Conservation (phyloP, 2,329 filamentous ascomycete species). For the Arthrobotrys conoides region DNA sequence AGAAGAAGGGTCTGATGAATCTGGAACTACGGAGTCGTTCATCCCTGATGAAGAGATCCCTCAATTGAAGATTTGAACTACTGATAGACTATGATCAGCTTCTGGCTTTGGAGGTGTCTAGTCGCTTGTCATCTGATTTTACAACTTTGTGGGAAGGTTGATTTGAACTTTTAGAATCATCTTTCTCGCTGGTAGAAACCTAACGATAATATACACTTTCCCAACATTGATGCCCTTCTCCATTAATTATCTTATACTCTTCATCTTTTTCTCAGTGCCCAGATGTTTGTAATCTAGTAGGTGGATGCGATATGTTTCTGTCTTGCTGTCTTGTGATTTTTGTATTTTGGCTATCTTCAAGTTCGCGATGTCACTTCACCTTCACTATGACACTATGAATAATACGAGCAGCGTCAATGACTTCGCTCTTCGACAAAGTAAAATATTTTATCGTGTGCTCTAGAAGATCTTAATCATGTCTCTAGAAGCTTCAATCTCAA, state of each 20-base stretch:
- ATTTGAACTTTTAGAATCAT: background rate
- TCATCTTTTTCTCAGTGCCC: background rate
- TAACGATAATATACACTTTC: background rate
- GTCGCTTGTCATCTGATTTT: background rate
- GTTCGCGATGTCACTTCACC: constrained; percentile 1
- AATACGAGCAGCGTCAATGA: background rate
- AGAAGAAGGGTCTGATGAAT: background rate
- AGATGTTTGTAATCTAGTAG: too few relatives aligned
- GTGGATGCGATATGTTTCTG: too few relatives aligned
- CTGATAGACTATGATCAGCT: background rate
- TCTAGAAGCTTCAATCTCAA: background rate
- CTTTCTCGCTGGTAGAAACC: background rate
- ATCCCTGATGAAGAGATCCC: constrained; percentile 7
- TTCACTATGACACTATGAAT: background rate
- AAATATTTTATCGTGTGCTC: background rate
- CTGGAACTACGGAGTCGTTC: background rate
- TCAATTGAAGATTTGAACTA: background rate
- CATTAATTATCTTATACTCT: background rate
- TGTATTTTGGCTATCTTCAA: background rate
- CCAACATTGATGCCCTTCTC: background rate
- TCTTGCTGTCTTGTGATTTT: background rate
- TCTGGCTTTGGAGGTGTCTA: background rate
- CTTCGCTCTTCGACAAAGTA: background rate
- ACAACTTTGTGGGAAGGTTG: background rate
- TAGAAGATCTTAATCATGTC: background rate